These are phyloP conservation scores for Misopates orontium DNA, from an alignment of 257 asterid genomes.

Conservation along the genomic window DNA sequence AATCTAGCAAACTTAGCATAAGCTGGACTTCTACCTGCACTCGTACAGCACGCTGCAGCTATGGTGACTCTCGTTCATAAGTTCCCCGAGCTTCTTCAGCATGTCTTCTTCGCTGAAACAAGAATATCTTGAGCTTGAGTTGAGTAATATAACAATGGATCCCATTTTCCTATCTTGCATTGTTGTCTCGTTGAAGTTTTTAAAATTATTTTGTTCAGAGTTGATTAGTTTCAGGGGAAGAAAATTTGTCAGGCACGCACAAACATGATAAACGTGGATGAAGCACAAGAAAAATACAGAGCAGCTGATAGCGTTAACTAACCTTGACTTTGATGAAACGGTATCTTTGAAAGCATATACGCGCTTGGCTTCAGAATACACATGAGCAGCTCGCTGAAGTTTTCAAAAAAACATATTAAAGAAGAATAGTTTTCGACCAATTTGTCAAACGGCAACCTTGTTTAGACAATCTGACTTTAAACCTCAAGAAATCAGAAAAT, in stretches of 20 bases:
- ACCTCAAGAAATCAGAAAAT: background rate
- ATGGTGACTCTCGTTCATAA: constrained; percentile 90
- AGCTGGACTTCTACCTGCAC: constrained; percentile 67
- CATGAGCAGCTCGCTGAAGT: constrained; percentile 89
- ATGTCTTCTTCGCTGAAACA: constrained; percentile 73
- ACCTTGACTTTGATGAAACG: constrained; percentile 69
- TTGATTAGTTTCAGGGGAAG: too few relatives aligned
- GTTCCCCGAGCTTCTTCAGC: constrained; percentile 87
- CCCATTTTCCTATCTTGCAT: too few relatives aligned
- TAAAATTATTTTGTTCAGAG: too few relatives aligned
- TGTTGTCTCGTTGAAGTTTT: too few relatives aligned
- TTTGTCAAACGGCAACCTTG: too few relatives aligned
- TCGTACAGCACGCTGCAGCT: constrained; percentile 92
- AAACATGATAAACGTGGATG: too few relatives aligned
- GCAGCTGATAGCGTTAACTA: constrained; percentile 16
- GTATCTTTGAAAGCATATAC: constrained; percentile 86
- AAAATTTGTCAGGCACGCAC: too few relatives aligned
- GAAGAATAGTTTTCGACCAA: too few relatives aligned
- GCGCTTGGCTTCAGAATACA: constrained; percentile 89
- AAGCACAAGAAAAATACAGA: background rate
- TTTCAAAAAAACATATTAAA: too few relatives aligned
- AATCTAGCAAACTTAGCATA: background rate
- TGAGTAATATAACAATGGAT: too few relatives aligned
- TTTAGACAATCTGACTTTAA: background rate
- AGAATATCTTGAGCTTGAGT: background rate